Base-by-base conservation (phyloP, 306 rosid species). In the Casuarina glauca region DNA sequence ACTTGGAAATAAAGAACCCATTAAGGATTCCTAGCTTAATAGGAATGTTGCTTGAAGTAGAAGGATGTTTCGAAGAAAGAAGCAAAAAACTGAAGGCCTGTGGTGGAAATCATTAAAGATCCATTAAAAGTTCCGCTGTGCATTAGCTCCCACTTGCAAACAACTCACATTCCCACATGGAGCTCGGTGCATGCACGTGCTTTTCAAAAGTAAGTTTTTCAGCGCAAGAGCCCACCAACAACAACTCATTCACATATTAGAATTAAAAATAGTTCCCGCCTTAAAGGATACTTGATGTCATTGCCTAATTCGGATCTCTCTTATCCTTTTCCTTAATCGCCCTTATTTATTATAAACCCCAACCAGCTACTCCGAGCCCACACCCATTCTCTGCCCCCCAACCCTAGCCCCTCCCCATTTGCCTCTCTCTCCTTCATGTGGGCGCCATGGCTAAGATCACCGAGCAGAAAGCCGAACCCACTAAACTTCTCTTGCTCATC, bases 391-490 rank as follows among this genome's bases (percentile, higher is more conserved):
- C 32, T 43, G 20, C 15, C 61, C 55, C 0, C 46, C 20, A 72
- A 13, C 74, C 49, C 17, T 26, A 17, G 12, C 5, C 35, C 61
- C 15, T 5, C 15, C 53, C 39, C 39, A 16, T 63, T 53, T 57
- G 70, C 20, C 57, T 75, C 61, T 51, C 3, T 46, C 55, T 17
- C 43, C 32, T 81, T 26, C 78, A 92, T 92, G 97, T 94, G 93
- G 97, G 86, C 97, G 35, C 87, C 90, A 76, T 91, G 97, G 91
- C 50, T 87, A 72, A 91, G 74, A 36, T 89, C 96, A 17, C 89
- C 92, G 35, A 86, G 84, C 76, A 88, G 85, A 10, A 80, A 82
- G 3, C 52, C 83, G 49, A 52, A 58, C 1, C 4, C 85, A 2
- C 64, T 9, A 3, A 53, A 77, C 20, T 78, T 86, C 71, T 87